Base-by-base conservation (phyloP, 2,329 filamentous ascomycete species). In the Stylonectria norvegica region DNA sequence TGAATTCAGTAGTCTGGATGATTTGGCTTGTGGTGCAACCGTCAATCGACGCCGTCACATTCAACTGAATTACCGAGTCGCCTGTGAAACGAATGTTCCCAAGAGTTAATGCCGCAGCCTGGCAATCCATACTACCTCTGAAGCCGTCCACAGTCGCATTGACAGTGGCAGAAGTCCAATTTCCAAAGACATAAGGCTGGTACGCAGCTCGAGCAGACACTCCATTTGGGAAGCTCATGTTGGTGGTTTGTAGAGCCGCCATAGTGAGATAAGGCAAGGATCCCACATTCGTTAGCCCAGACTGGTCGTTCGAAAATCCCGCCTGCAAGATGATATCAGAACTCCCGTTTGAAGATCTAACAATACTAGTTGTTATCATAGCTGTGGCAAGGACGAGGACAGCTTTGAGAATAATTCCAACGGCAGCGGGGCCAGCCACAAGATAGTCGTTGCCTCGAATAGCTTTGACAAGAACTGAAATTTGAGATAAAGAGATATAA, bases 371-470 rank as follows among this genome's bases (percentile, higher is more conserved):
- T 3, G 59, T 61, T 30, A 68, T 57, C 23, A 69, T 52, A 5
- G 60, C 65, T 0, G 65, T 62, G 0, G 67, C 62, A 6, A 66
- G 48, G 12, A 69, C 50, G 19, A 68, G 50, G 6, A 63, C 45
- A 5, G 61, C 5, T 45, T 60, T 61, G 18, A 69, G 49, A 4
- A 66, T 28, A 18, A 68, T 20, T 1, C 59, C 56, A 2, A 60
- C 40, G 0, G 47, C 37, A 1, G 57, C 42, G 0, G 59, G 48
- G 16, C 48, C 51, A 1, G 53, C 56, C 6, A 69, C 65, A 5
- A 62, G 50, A 45, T 50, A 62, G 43, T 70, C 67, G 28, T 52
- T 48, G 25, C 66, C 66, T 16, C 48, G 53, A 1, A 57, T 14
- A 3, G 64, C 62, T 36, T 46, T 52, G 4, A 57, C 14, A 2